phyloP scores from a whole-genome alignment of 495 filamentous ascomycete genomes.

The Penicillium daleae region DNA sequence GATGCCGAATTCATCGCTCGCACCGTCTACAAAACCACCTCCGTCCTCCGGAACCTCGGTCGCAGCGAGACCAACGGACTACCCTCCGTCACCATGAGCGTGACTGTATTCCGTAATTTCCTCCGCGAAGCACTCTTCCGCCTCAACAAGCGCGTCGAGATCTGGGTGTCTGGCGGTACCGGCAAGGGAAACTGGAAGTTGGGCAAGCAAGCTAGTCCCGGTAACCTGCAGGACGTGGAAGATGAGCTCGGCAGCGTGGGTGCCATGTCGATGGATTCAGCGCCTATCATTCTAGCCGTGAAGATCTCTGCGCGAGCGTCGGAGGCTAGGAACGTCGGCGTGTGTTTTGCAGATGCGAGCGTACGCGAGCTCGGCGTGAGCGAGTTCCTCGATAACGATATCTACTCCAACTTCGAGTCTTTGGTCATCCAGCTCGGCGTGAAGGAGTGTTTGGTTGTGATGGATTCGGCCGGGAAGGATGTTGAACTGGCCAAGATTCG shows the following conservation, averaged over 20 bases:
- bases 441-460: conserved; percentile 85
- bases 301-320: conserved; percentile 86
- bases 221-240: conserved; percentile 96
- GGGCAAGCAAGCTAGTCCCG: conserved; percentile 87
- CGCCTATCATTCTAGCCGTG: conserved; percentile 92
- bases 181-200: conserved; percentile 89
- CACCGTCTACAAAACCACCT: conserved; percentile 96
- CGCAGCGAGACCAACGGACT: conserved; percentile 79
- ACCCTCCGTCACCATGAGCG: conserved; percentile 89
- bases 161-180: conserved; percentile 69
- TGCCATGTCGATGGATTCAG: conserved; percentile 70
- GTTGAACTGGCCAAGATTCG: conserved; percentile 85
- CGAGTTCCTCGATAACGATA: conserved; percentile 97
- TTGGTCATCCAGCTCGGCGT: conserved; percentile 95
- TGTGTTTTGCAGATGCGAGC: conserved; percentile 98
- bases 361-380: conserved; percentile 94
- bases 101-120: conserved; percentile 94
- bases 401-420: conserved; percentile 98
- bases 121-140: conserved; percentile 91
- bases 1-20: conserved; percentile 94
- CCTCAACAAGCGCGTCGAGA: conserved; percentile 87
- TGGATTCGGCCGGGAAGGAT: conserved; percentile 80
- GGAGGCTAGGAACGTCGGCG: conserved; percentile 85
- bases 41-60: conserved; percentile 88
- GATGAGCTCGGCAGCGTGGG: conserved; percentile 80